Base-by-base conservation (phyloP, 78 protist genomes). In the Guillardia theta region DNA sequence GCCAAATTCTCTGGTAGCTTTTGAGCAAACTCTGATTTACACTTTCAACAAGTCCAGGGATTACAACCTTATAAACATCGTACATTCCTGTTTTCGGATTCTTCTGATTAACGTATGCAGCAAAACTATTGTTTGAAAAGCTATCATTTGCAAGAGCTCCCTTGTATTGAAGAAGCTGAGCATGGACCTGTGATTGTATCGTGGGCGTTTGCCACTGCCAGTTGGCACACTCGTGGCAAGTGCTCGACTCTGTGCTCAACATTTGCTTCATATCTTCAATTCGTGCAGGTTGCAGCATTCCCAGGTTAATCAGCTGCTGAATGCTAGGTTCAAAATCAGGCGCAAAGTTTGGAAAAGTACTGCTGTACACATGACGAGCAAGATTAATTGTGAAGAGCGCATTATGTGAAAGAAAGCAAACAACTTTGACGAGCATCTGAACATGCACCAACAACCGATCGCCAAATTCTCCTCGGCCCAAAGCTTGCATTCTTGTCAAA, bases 351-450 rank as follows among this genome's bases (percentile, higher is more conserved):
- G 90, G 90, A n/a, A 78, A 78, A 36, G 44, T n/a, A 36, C 24
- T 78, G 48, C 44, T 43, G 90, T 78, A 78, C 48, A 78, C 90
- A 8, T 78, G 48, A 45, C 8, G 0, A 18, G 48, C 90, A n/a
- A 41, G 90, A 3, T 12, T 8, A 39, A 0, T 22, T 1, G 90
- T 18, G 8, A 78, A 78, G 30, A 43, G 48, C 33, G 41, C 0
- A 1, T 10, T n/a, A 48, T 78, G 90, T 18, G 90, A 78, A 6
- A 78, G 50, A 36, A 78, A 43, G 48, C 90, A 78, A 27, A 43
- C 90, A 4, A 78, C 90, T n/a, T 78, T 78, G 50, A 30, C 90
- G 33, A 78, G 50, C 90, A 78, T 78, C 90, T 78, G 90, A 36
- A n/a, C 44, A 48, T 78, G 90, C 21, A 70, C 36, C 83, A 33